Evolutionary conservation across 2,329 filamentous ascomycete species (phyloP).

Genomic region (Davidsoniella australis): DNA sequence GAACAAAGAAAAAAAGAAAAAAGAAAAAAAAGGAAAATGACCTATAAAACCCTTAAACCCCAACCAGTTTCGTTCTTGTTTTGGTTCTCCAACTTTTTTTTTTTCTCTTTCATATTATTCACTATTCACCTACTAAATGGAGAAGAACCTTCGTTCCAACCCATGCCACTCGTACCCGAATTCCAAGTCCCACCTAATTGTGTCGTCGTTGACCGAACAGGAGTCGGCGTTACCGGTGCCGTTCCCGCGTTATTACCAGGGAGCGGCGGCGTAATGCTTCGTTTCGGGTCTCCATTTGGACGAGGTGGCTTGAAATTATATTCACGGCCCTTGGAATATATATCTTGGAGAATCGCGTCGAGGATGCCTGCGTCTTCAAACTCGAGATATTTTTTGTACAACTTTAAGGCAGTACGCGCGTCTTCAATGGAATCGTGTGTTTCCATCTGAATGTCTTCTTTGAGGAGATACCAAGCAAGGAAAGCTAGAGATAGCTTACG

Average conservation of each 20-base stretch:
- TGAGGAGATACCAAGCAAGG: slow-evolving; percentile 76
- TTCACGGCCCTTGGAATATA: slow-evolving; percentile 43
- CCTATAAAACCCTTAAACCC: too few species aligned
- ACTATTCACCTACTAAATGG: slow-evolving; percentile 1
- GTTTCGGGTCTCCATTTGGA: slow-evolving; percentile 16
- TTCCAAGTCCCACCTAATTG: not conserved
- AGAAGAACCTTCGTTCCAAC: slow-evolving; percentile 9
- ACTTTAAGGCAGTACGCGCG: slow-evolving; percentile 70
- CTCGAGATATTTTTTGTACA: slow-evolving; percentile 81
- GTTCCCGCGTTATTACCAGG: not conserved
- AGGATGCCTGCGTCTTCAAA: slow-evolving; percentile 74
- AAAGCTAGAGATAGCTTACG: slow-evolving; percentile 86
- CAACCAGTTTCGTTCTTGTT: not conserved
- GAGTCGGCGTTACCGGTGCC: slow-evolving; percentile 9
- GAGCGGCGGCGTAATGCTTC: slow-evolving; percentile 7
- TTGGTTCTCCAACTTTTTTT: not conserved
- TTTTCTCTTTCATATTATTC: not conserved
- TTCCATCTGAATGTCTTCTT: slow-evolving; percentile 83
- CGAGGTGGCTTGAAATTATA: slow-evolving; percentile 34
- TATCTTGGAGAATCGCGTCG: slow-evolving; percentile 69
- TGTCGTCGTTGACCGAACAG: not conserved
- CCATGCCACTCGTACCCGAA: not conserved
- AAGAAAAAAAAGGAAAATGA: too few species aligned
- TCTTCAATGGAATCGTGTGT: slow-evolving; percentile 95
- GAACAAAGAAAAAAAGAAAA: too few species aligned